Evolutionary conservation across 805 yeast species (phyloP).

Genomic region (Lipomyces starkeyi): DNA sequence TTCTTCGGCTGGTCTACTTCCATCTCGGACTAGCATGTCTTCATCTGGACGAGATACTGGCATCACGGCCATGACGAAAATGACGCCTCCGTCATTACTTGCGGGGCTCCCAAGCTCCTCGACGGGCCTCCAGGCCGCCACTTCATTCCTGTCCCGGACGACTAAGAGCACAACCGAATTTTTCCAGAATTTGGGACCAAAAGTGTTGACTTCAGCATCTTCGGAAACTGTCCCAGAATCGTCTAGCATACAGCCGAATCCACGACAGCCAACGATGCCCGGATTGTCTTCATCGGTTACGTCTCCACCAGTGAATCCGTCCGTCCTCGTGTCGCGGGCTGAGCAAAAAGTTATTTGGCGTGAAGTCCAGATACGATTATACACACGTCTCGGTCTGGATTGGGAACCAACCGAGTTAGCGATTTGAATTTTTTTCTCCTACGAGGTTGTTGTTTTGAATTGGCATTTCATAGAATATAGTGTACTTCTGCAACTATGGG

Average conservation of each 20-base stretch:
- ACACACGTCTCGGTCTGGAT: slow-evolving; percentile 62
- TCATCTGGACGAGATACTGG: background rate
- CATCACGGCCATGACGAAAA: background rate
- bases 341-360: slow-evolving; percentile 68
- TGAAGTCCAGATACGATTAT: slow-evolving; percentile 65
- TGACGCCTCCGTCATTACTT: background rate
- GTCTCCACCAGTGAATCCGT: background rate
- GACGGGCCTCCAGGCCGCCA: background rate
- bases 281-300: slow-evolving; percentile 9
- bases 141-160: slow-evolving; percentile 17
- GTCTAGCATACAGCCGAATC: slow-evolving; percentile 36
- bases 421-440: background rate
- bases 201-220: slow-evolving; percentile 1
- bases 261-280: slow-evolving; percentile 26
- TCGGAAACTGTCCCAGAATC: background rate
- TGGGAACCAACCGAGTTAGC: slow-evolving; percentile 53
- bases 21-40: background rate
- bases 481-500: background rate
- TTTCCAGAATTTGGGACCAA: slow-evolving; percentile 8
- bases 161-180: slow-evolving; percentile 14
- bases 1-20: slow-evolving; percentile 2
- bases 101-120: background rate
- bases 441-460: background rate
- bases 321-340: slow-evolving; percentile 52
- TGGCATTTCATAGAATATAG: background rate